phyloP scores from a whole-genome alignment of 768 basidiomycete genomes.

The Lactarius pseudohatsudake region DNA sequence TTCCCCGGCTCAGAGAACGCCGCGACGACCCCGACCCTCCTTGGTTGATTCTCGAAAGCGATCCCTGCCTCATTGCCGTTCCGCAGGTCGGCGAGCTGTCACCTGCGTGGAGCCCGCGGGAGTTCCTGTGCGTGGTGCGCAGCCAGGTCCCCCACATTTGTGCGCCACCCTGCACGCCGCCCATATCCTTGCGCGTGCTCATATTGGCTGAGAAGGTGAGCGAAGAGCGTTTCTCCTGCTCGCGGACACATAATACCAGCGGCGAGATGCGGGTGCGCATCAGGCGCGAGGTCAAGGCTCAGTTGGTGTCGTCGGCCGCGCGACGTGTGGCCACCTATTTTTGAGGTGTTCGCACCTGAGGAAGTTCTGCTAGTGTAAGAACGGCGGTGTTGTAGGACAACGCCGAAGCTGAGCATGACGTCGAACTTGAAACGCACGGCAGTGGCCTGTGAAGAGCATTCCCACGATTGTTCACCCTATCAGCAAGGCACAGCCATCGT shows the following conservation, averaged over 20 bases:
- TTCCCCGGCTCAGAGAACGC: conserved; percentile 85
- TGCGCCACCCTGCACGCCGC: too few relatives aligned
- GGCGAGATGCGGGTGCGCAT: too few relatives aligned
- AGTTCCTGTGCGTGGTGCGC: conserved; percentile 32
- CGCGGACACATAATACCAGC: conserved; percentile 51
- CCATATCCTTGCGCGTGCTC: neutral
- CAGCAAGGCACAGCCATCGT: neutral
- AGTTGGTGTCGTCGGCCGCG: conserved; percentile 49
- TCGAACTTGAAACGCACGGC: too few relatives aligned
- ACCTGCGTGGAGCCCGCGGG: conserved; percentile 44
- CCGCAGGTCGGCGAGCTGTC: conserved; percentile 67
- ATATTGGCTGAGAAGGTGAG: conserved; percentile 45
- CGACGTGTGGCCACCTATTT: conserved; percentile 68
- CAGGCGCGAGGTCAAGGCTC: neutral
- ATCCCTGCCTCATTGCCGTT: conserved; percentile 68
- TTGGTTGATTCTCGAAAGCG: conserved; percentile 77
- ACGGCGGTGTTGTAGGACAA: conserved; percentile 46
- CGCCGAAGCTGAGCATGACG: too few relatives aligned
- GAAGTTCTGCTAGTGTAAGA: conserved; percentile 43
- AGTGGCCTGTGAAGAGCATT: conserved; percentile 1
- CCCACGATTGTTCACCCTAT: neutral
- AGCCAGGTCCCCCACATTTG: neutral
- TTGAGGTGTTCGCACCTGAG: conserved; percentile 46
- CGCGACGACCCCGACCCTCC: conserved; percentile 67
- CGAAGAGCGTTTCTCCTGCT: conserved; percentile 62